Conservation (phyloP, 805 yeast genomes). For the Metschnikowia proteae region DNA sequence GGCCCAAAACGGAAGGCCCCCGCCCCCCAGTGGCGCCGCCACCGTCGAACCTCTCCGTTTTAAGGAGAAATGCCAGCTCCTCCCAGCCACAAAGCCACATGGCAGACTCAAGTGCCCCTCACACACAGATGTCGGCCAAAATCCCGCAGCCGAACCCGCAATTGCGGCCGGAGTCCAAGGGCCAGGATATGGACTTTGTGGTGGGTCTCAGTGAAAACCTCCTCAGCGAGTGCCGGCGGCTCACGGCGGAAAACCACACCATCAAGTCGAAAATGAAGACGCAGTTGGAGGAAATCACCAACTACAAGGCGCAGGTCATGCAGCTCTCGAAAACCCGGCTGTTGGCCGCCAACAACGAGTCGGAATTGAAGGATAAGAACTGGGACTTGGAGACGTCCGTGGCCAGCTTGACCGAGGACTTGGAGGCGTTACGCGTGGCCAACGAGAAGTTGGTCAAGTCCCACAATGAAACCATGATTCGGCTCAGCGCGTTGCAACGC, state of each 20-base stretch:
- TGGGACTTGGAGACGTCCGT: conserved; percentile 62
- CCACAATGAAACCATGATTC: conserved; percentile 31
- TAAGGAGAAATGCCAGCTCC: conserved; percentile 9
- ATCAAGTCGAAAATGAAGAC: conserved; percentile 42
- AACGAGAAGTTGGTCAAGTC: conserved; percentile 35
- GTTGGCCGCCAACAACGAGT: conserved; percentile 41
- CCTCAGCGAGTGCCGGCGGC: conserved; percentile 63
- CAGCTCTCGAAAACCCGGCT: conserved; percentile 33
- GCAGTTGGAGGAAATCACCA: conserved; percentile 41
- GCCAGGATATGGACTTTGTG: conserved; percentile 66
- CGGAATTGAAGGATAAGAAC: conserved; percentile 52
- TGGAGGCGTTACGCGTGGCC: conserved; percentile 37
- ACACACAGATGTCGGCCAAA: conserved; percentile 11
- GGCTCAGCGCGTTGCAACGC: conserved; percentile 31
- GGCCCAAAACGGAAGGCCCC: conserved; percentile 5
- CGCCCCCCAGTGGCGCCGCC: conserved; percentile 4
- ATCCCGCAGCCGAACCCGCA: conserved; percentile 27
- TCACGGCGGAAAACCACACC: conserved; percentile 59
- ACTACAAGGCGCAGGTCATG: conserved; percentile 32
- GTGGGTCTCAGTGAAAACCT: conserved; percentile 72
- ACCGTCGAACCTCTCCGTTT: conserved; percentile 8
- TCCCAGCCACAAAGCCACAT: background rate
- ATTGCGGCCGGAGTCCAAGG: conserved; percentile 42
- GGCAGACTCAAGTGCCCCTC: conserved; percentile 6
- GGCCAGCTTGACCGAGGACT: conserved; percentile 41